Percentiles rank a stretch among this genome's conserved stretches.
Conservation (phyloP, 306 rosid species). For the Cucurbita argyrosperma region DNA sequence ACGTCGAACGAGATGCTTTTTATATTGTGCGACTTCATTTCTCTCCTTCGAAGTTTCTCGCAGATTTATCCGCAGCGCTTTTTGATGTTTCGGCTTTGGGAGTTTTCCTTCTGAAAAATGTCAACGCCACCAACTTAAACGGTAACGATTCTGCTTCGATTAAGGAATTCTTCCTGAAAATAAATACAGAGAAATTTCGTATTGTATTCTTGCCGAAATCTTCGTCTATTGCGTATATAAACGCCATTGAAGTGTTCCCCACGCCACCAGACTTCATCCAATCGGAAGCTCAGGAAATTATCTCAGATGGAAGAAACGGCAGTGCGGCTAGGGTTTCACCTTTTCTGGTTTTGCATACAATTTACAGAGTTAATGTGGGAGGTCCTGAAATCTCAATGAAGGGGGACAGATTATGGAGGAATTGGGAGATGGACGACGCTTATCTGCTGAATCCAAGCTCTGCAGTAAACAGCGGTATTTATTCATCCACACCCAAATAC, state of each 20-base stretch:
- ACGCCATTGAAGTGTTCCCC: slow-evolving; percentile 38
- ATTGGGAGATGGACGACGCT: slow-evolving; percentile 10
- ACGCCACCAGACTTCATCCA: slow-evolving; percentile 5
- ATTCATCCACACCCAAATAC: neutral
- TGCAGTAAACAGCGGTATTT: neutral
- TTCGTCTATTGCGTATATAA: slow-evolving; percentile 31
- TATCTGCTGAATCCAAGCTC: neutral
- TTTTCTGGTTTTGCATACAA: slow-evolving; percentile 3
- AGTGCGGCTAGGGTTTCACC: neutral
- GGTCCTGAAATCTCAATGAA: neutral
- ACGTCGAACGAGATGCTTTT: neutral
- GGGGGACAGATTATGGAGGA: slow-evolving; percentile 11
- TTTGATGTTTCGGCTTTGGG: slow-evolving; percentile 25
- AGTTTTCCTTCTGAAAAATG: slow-evolving; percentile 16
- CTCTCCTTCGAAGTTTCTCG: slow-evolving; percentile 14
- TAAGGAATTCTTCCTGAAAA: slow-evolving; percentile 20
- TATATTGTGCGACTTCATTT: slow-evolving; percentile 38
- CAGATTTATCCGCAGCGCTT: slow-evolving; percentile 15
- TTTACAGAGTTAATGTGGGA: slow-evolving; percentile 33
- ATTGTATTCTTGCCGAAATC: slow-evolving; percentile 13
- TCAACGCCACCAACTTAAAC: neutral
- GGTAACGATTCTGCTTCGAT: neutral
- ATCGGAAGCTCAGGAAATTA: neutral
- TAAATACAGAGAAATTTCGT: neutral
- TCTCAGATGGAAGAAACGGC: neutral